A percentile compares a stretch with the other conserved stretches of the same genome.
Conservation (phyloP, 225 moss, liverwort and hornwort genomes). For the Takakia lepidozioides region DNA sequence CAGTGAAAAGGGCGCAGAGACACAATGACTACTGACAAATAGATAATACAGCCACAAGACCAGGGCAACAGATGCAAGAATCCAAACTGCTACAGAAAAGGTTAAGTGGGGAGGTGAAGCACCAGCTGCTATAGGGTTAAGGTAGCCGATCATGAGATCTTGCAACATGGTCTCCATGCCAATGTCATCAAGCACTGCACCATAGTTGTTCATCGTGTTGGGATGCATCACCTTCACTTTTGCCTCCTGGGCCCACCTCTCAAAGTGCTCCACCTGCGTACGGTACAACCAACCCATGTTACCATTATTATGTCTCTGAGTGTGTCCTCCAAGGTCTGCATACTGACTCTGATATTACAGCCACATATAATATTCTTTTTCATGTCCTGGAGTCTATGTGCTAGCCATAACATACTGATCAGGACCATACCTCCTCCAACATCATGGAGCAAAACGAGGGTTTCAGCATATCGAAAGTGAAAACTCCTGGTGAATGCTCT, state of each 20-base stretch:
- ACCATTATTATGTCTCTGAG: no score
- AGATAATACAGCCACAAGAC: no score
- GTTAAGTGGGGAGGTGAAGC: conserved; percentile 7
- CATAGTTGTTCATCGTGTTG: conserved; percentile 99
- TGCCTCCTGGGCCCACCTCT: conserved; percentile 90
- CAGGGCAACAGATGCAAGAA: no score
- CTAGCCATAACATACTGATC: background rate
- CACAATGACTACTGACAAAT: conserved; percentile 1
- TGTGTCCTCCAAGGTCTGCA: no score
- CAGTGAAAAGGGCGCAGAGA: conserved; percentile 8
- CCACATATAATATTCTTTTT: no score
- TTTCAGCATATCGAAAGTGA: conserved; percentile 96
- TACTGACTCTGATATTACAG: no score
- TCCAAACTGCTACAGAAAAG: no score
- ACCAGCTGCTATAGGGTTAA: conserved; percentile 95
- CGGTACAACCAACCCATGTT: no score
- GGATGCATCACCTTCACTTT: conserved; percentile 99
- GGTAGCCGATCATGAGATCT: conserved; percentile 79
- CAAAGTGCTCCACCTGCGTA: conserved; percentile 86
- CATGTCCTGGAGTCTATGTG: no score
- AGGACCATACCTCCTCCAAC: conserved; percentile 73
- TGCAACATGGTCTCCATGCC: conserved; percentile 99
- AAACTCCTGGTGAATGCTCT: conserved; percentile 97
- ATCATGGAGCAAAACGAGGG: conserved; percentile 87
- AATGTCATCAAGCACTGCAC: conserved; percentile 97